Base-by-base conservation (phyloP, 2,329 filamentous ascomycete genomes). In the Colletotrichum paranaense region DNA sequence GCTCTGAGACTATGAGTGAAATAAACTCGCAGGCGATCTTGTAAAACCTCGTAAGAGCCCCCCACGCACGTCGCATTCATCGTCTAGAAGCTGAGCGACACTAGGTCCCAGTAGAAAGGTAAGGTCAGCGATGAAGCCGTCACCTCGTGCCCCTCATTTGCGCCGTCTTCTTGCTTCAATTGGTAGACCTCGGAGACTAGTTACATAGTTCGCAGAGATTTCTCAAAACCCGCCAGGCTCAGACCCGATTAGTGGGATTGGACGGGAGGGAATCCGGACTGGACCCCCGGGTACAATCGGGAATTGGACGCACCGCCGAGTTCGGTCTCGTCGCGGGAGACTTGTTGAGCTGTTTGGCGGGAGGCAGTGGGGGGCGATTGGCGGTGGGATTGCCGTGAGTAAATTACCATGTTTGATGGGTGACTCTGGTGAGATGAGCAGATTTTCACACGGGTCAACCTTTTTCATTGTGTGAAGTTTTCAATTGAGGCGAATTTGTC, bases 211-310 rank as follows among this genome's bases (percentile, higher is more conserved):
- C 19, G 58, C 64, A 58, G 12, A 60, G n/a, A 35, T 68, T 26
- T 16, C 38, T 35, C 26, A 14, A 19, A 62, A 3, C 28, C 38
- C 19, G 22, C 57, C 57, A 24, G 35, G 16, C 52, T 65, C 56
- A 68, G 63, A 28, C 26, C 24, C 42, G 38, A 26, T 26, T 63
- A 59, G 58, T 58, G 58, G 42, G 64, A 68, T 57, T 62, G 57
- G 68, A 19, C 22, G 26, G 22, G 53, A 58, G 12, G 28, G 68
- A 22, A 14, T 62, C 32, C 11, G n/a, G 46, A 26, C 55, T 67
- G 42, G 55, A 46, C 57, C 52, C 52, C 38, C 58, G 52, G 57
- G 52, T 66, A 66, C 30, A 58, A 42, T 66, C 55, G 57, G 64
- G 28, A 49, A 57, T 57, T 49, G 5, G 38, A 22, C 30, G 28